Base-by-base conservation (phyloP, 495 filamentous ascomycete species). In the Penicillium turbatum region DNA sequence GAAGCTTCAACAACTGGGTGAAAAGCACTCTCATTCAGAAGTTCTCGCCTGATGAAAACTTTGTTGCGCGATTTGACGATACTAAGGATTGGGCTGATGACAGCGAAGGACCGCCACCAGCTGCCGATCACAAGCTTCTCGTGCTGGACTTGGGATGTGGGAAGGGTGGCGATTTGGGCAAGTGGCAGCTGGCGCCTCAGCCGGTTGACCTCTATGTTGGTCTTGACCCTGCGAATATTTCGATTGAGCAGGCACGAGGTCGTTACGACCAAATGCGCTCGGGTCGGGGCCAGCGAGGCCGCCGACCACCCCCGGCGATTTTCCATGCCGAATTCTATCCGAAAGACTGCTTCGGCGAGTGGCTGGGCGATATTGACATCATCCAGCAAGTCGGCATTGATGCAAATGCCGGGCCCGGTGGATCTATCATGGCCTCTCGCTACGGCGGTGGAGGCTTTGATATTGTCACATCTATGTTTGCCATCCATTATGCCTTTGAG, bases 401-500 rank as follows among this genome's bases (percentile, higher is more conserved):
- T 59, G 61, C 74, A 2, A 78, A 77, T 58, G 80, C 77, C 12
- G 83, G 83, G 0, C 85, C 84, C 3, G 82, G 79, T n/a, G 71
- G 76, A 5, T 73, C 74, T 9, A 54, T 75, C 5, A 82, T 66
- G 72, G 77, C 52, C 61, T 77, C 77, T 59, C 80, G 82, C 60
- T 86, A 74, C 82, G 80, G 83, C 11, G 83, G 64, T 21, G 64
- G 89, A 35, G 91, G 92, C 7, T 98, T 97, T 58, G 95, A 98
- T 66, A 87, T 97, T 11, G 92, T 98, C 42, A 88, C 86, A 51
- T 96, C 95, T 80, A 98, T 98, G 93, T 98, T 98, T 62, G 92
- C 90, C 64, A 95, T 98, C 84, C 93, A 98, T 72, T 98, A 98
- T 65, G 92, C 95, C 0, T 98, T 97, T 60, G 95, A 98, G 70